Evolutionary conservation across 306 rosid species (phyloP).

Genomic region (Prunus salicina): DNA sequence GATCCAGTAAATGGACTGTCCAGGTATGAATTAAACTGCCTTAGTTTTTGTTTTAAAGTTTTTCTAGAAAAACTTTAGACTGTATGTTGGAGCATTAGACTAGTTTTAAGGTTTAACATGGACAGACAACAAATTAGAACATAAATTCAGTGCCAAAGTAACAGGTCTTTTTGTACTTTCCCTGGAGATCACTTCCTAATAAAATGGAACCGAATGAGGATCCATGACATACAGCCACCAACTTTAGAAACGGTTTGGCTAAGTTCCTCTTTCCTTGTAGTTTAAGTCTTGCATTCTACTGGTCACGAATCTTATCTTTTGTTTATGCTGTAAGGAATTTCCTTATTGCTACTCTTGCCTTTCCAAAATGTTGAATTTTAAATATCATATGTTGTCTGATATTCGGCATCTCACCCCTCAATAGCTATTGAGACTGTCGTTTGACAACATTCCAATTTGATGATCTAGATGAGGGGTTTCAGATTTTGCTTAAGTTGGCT

Average conservation of each 20-base stretch:
- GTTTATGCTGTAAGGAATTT: background rate
- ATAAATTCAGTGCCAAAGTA: background rate
- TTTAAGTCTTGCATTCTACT: background rate
- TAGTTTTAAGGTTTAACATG: background rate
- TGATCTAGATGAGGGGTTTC: background rate
- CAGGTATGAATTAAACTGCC: slow-evolving; percentile 42
- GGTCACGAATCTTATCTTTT: background rate
- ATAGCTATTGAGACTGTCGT: background rate
- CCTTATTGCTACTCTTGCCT: background rate
- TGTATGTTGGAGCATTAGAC: background rate
- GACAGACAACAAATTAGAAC: background rate
- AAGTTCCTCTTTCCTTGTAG: background rate
- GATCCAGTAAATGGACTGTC: slow-evolving; percentile 86
- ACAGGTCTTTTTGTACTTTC: background rate
- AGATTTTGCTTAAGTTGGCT: background rate
- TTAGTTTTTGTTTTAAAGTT: background rate
- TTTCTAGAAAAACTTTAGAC: background rate
- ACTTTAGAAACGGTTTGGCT: background rate
- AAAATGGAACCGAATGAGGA: background rate
- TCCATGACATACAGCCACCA: background rate
- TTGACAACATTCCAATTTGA: background rate
- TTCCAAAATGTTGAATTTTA: background rate
- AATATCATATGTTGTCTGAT: background rate
- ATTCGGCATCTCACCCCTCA: background rate
- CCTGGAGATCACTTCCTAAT: background rate